phyloP scores from a whole-genome alignment of 768 basidiomycete species.

The Mrakia frigida region DNA sequence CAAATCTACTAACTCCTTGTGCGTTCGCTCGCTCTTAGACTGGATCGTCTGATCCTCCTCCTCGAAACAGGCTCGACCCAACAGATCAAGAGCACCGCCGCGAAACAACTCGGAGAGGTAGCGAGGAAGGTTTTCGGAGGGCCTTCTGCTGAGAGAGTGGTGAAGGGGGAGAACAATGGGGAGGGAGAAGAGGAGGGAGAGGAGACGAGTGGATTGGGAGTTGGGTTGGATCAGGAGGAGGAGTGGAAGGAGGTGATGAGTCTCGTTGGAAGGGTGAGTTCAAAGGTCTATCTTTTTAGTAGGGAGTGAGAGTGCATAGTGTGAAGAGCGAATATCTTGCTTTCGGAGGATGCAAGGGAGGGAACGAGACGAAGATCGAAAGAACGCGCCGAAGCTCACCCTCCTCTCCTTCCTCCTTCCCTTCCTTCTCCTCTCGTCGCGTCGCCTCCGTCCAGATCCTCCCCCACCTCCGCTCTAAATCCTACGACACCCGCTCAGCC shows the following conservation, averaged over 20 bases:
- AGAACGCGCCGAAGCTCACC: neutral
- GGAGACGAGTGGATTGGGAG: neutral
- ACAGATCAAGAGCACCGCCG: slow-evolving; percentile 88
- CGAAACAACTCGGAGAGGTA: slow-evolving; percentile 89
- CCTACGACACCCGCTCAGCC: slow-evolving; percentile 84
- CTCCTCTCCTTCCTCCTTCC: neutral
- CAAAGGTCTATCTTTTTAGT: neutral
- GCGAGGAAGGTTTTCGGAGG: slow-evolving; percentile 60
- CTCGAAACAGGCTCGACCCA: slow-evolving; percentile 90
- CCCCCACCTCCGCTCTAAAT: slow-evolving; percentile 83
- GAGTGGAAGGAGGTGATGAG: slow-evolving; percentile 88
- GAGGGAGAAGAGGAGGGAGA: slow-evolving; percentile 13
- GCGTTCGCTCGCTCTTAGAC: slow-evolving; percentile 52
- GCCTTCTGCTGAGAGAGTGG: neutral
- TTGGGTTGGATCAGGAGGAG: slow-evolving; percentile 38
- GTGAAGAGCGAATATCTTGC: too few relatives aligned
- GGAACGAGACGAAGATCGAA: neutral
- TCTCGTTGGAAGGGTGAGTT: slow-evolving; percentile 76
- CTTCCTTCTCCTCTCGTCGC: slow-evolving; percentile 12
- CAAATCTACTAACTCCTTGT: neutral
- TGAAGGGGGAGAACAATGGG: slow-evolving; percentile 6
- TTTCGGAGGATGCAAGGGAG: too few relatives aligned
- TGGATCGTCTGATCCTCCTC: slow-evolving; percentile 93
- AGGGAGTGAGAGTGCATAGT: neutral
- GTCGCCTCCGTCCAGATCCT: slow-evolving; percentile 60